Conservation (phyloP, 2,329 filamentous ascomycete genomes). For the Neoascochyta sp. region DNA sequence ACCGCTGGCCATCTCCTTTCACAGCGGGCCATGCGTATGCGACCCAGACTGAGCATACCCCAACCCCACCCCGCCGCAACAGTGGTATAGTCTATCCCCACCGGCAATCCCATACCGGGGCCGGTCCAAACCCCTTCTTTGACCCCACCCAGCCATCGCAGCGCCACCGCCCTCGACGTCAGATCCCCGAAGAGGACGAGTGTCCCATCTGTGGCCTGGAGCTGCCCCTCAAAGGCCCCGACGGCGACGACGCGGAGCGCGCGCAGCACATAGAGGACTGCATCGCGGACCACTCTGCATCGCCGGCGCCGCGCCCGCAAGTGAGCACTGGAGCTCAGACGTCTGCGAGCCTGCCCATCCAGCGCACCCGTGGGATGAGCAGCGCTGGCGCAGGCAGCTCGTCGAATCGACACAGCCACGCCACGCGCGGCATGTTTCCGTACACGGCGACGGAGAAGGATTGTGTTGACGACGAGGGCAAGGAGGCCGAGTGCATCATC, state of each 20-base stretch:
- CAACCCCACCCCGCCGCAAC: conserved; percentile 11
- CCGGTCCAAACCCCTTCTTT: conserved; percentile 11
- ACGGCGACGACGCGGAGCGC: conserved; percentile 40
- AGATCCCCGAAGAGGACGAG: conserved; percentile 65
- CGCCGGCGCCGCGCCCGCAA: conserved; percentile 12
- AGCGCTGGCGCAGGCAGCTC: conserved; percentile 21
- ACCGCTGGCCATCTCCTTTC: conserved; percentile 25
- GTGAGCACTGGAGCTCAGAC: too few relatives aligned
- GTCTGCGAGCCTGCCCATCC: conserved; percentile 25
- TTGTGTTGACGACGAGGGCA: conserved; percentile 53
- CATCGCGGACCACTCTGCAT: conserved; percentile 33
- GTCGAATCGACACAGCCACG: conserved; percentile 21
- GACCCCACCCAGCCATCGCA: conserved; percentile 11
- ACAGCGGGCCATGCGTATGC: conserved; percentile 12
- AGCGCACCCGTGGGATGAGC: conserved; percentile 35
- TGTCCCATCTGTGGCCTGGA: conserved; percentile 74
- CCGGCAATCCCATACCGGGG: conserved; percentile 8
- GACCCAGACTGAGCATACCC: conserved; percentile 9
- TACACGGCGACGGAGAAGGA: conserved; percentile 63
- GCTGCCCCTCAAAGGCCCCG: conserved; percentile 53
- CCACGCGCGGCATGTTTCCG: conserved; percentile 44
- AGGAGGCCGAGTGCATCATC: conserved; percentile 57
- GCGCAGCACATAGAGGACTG: conserved; percentile 46
- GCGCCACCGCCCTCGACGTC: conserved; percentile 18
- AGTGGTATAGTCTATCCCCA: conserved; percentile 3